Evolutionary conservation across 345 rosid genomes (phyloP).

Genomic region (Sonneratia caseolaris): DNA sequence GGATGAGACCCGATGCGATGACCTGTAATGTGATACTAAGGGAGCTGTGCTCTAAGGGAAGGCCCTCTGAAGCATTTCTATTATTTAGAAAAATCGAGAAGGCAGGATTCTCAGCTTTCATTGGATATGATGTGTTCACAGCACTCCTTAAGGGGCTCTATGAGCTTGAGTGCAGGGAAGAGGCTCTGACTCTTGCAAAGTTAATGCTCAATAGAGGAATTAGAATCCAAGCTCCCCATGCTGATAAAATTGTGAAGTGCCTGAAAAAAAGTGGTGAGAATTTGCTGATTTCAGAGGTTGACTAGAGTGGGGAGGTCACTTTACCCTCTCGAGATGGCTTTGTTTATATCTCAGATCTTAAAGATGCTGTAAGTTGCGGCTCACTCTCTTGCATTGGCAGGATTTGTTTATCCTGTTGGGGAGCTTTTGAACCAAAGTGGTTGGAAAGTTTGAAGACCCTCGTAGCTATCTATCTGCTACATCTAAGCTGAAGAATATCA

Average conservation of each 20-base stretch:
- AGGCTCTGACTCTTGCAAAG: conserved; percentile 55
- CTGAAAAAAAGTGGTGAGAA: conserved; percentile 32
- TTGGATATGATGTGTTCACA: conserved; percentile 56
- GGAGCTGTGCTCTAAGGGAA: conserved; percentile 41
- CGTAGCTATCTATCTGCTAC: neutral
- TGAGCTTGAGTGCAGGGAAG: conserved; percentile 27
- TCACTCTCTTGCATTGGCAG: neutral
- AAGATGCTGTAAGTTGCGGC: neutral
- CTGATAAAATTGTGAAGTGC: conserved; percentile 25
- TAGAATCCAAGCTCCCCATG: conserved; percentile 24
- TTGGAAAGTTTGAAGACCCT: neutral
- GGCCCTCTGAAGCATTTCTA: conserved; percentile 47
- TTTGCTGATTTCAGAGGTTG: conserved; percentile 30
- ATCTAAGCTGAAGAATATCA: neutral
- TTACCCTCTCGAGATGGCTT: neutral
- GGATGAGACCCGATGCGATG: conserved; percentile 54
- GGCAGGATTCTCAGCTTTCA: conserved; percentile 26
- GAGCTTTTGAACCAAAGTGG: neutral
- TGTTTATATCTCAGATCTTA: neutral
- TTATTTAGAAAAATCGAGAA: conserved; percentile 45
- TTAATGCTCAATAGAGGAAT: conserved; percentile 44
- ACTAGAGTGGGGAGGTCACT: conserved; percentile 10
- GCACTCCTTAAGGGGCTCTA: conserved; percentile 48
- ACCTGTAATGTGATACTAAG: conserved; percentile 56
- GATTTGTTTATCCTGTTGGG: neutral